These are phyloP conservation scores for Pythium insidiosum DNA, from an alignment of 352 stramenopile genomes.

Conservation along the genomic window DNA sequence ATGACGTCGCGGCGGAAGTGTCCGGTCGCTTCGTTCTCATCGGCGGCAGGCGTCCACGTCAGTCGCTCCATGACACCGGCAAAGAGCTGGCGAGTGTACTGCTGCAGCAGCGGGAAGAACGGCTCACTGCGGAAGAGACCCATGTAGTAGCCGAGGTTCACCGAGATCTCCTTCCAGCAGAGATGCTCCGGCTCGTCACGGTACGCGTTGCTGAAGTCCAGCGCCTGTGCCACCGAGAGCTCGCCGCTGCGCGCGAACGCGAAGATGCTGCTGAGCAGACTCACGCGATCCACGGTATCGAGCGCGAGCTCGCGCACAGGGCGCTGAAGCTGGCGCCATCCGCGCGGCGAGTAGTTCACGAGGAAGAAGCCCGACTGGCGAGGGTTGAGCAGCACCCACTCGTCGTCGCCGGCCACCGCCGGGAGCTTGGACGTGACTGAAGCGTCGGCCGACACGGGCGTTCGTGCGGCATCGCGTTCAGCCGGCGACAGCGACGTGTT, in stretches of 20 bases:
- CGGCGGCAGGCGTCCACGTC: constrained; percentile 29
- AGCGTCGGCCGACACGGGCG: constrained; percentile 37
- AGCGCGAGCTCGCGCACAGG: constrained; percentile 50
- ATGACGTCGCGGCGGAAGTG: constrained; percentile 70
- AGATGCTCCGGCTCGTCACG: constrained; percentile 49
- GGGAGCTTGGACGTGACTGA: constrained; percentile 52
- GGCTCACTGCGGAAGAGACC: constrained; percentile 47
- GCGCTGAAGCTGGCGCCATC: constrained; percentile 77
- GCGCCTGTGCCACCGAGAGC: constrained; percentile 35
- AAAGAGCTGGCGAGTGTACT: constrained; percentile 59
- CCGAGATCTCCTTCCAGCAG: constrained; percentile 75
- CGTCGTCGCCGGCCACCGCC: constrained; percentile 13
- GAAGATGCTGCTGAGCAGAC: constrained; percentile 91
- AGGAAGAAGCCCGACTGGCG: constrained; percentile 94
- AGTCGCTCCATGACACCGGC: constrained; percentile 40
- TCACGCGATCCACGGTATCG: constrained; percentile 85
- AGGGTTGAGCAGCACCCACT: constrained; percentile 96
- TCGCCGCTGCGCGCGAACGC: constrained; percentile 77
- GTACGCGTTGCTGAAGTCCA: constrained; percentile 67
- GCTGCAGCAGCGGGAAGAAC: constrained; percentile 53
- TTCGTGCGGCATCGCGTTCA: constrained; percentile 3
- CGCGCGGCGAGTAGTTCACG: constrained; percentile 87
- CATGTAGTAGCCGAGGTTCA: constrained; percentile 52
- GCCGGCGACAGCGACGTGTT: constrained; percentile 18
- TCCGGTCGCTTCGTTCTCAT: constrained; percentile 37